Evolutionary conservation across 345 rosid genomes (phyloP), one percentile per base, ranked within the genome.

Genomic region (Euphorbia tirucalli): DNA sequence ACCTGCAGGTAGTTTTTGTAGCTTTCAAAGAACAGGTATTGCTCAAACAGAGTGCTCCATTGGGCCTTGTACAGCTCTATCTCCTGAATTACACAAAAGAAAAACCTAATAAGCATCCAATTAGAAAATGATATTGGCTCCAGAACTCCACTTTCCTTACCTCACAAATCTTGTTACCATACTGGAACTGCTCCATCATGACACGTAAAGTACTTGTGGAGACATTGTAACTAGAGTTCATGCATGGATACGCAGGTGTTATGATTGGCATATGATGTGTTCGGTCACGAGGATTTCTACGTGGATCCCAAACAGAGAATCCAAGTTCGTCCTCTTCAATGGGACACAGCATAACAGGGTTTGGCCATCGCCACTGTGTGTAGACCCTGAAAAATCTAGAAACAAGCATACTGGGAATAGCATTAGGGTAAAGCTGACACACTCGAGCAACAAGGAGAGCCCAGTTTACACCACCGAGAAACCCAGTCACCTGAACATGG

Each of bases 401-500:
- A 50, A 87, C 88, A 65, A 89, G 84, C 91, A 85, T 89, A 60
- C 91, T 84, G 15, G 91, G 91, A 60, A 79, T 72, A 1, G 91
- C 94, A 39, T 87, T 84, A 16, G 94, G 94, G 69, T 87, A 89
- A 31, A 89, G 87, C 60, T 85, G 94, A 84, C 94, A 89, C 19
- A 87, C 81, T 21, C 86, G 86, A 73, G 94, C 94, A 21, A 87
- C 91, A 50, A 89, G 91, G 67, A 89, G 85, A 0, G 94, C 94
- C 94, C 89, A 89, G 70, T 89, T 89, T 48, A 89, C 91, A 74
- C 90, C 94, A 74, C 94, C 91, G 52, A 89, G 91, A 79, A 89
- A 89, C 59, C 94, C 91, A 73, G 94, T 87, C 44, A 89, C 94
- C 94, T 89, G 75, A n/a, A 58, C 63, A 80, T n/a, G 25, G 19